These are phyloP conservation scores for Cutaneotrichosporon cavernicola DNA, from an alignment of 1,284 basidiomycete genomes.

Conservation along the genomic window DNA sequence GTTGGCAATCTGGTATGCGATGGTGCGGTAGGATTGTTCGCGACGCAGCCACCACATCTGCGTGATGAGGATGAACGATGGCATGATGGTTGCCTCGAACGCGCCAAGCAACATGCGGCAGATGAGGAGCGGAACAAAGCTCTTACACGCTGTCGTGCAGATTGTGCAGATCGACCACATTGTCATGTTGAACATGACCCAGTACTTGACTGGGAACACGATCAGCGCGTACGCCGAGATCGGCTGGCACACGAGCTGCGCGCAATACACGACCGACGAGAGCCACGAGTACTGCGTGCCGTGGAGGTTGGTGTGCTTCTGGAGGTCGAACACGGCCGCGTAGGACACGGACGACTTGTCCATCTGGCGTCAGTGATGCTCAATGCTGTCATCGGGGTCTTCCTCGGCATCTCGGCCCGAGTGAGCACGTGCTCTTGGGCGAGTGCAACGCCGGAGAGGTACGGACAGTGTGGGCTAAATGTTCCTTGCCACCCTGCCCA, in stretches of 20 bases:
- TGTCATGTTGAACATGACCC: conserved; percentile 19
- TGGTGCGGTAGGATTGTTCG: conserved; percentile 44
- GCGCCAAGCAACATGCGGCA: conserved; percentile 28
- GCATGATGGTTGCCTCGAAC: conserved; percentile 29
- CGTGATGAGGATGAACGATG: conserved; percentile 23
- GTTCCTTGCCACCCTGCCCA: not conserved
- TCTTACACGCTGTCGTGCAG: conserved; percentile 36
- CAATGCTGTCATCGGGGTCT: too few species aligned
- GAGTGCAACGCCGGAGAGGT: too few species aligned
- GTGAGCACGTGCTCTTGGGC: too few species aligned
- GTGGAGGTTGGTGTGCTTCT: conserved; percentile 21
- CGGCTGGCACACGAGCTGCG: conserved; percentile 31
- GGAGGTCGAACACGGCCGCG: conserved; percentile 44
- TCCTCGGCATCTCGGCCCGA: not conserved
- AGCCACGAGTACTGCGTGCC: conserved; percentile 34
- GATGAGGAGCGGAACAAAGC: conserved; percentile 43
- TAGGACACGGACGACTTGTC: conserved; percentile 50
- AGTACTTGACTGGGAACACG: conserved; percentile 30
- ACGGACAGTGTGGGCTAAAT: not conserved
- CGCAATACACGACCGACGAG: conserved; percentile 29
- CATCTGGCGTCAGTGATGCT: conserved; percentile 24
- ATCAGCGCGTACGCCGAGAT: conserved; percentile 30
- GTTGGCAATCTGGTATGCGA: conserved; percentile 48
- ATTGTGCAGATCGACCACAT: conserved; percentile 42
- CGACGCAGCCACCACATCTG: conserved; percentile 44